Percentiles rank a stretch among this genome's conserved stretches.
phyloP scores from a whole-genome alignment of 352 stramenopile species.

The Globisporangium viniferum region DNA sequence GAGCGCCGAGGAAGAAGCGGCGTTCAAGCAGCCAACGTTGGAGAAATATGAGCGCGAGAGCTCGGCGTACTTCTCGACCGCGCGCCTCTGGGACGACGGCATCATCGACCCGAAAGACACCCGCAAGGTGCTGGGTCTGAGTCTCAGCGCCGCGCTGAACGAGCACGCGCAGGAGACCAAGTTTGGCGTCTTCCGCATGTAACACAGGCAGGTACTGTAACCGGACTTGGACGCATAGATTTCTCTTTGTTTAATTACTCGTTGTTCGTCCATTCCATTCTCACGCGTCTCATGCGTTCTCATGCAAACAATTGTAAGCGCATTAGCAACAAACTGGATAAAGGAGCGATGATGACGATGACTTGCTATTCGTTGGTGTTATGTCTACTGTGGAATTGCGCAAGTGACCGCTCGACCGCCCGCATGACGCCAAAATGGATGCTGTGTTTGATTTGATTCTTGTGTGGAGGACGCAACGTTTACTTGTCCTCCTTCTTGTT shows the following conservation, averaged over 20 bases:
- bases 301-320: not conserved
- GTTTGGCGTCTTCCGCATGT: slow-evolving; percentile 98
- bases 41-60: slow-evolving; percentile 93
- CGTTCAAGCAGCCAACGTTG: slow-evolving; percentile 94
- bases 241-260: not conserved
- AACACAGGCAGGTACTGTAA: slow-evolving; percentile 14
- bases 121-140: slow-evolving; percentile 36
- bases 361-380: slow-evolving; percentile 7
- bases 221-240: not conserved
- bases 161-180: slow-evolving; percentile 80
- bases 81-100: slow-evolving; percentile 97
- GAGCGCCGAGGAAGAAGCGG: slow-evolving; percentile 80
- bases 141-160: slow-evolving; percentile 71
- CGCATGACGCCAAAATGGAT: not conserved
- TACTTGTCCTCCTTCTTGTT: slow-evolving; percentile 34
- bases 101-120: slow-evolving; percentile 97
- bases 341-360: not conserved
- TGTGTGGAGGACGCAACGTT: not conserved
- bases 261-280: not conserved
- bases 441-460: no score
- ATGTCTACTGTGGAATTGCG: slow-evolving; percentile 9
- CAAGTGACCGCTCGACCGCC: not conserved
- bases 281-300: not conserved
- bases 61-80: slow-evolving; percentile 94
- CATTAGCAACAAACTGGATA: not conserved